Evolutionary conservation across 23 red algal species (phyloP).

Genomic region (Cyanidiococcus yangmingshanensis): DNA sequence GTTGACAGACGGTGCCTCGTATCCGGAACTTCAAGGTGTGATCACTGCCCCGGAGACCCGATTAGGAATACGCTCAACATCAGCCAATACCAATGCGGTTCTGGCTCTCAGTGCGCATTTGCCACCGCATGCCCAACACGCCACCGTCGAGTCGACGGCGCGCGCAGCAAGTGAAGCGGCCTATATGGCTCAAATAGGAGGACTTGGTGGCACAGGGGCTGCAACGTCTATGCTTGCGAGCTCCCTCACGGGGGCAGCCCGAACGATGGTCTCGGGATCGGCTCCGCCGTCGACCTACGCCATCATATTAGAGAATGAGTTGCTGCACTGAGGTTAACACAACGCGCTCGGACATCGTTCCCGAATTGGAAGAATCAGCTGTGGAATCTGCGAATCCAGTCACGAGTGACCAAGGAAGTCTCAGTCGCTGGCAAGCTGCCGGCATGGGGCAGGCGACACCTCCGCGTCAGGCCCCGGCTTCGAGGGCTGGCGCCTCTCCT

Average conservation of each 20-base stretch:
- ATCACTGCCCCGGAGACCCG: neutral
- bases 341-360: neutral
- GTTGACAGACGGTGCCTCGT: neutral
- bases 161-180: neutral
- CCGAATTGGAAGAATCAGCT: neutral
- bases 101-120: neutral
- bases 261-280: neutral
- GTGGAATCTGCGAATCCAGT: neutral
- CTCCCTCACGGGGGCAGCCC: neutral
- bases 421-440: neutral
- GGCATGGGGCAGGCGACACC: neutral
- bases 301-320: constrained; percentile 3
- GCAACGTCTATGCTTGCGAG: neutral
- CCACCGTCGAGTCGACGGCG: neutral
- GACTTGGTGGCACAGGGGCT: neutral
- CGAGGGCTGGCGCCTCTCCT: neutral
- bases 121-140: constrained; percentile 8
- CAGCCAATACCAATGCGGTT: neutral
- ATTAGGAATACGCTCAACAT: neutral
- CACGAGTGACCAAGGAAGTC: neutral
- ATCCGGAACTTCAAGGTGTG: neutral
- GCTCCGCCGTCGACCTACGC: neutral
- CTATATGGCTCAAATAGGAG: neutral
- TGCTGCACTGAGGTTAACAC: neutral
- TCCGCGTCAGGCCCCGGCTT: neutral